These are phyloP conservation scores for Litchi chinensis DNA, from an alignment of 345 rosid genomes.

Conservation along the genomic window DNA sequence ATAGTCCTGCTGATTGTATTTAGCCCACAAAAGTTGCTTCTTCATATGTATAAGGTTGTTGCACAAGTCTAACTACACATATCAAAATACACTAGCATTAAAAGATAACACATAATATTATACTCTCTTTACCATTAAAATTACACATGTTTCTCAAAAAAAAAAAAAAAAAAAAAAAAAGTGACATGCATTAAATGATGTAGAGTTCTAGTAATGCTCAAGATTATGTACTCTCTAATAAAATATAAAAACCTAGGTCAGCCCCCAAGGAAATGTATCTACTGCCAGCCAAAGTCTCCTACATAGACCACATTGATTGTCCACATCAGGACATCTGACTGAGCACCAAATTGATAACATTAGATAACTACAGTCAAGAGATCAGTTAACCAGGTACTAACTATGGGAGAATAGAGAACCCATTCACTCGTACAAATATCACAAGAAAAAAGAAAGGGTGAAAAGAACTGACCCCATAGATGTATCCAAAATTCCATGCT, in stretches of 20 bases:
- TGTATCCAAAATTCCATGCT: slow-evolving; percentile 93
- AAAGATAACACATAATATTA: neutral
- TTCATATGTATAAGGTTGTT: neutral
- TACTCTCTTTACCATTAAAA: neutral
- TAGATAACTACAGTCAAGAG: neutral
- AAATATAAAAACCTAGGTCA: neutral
- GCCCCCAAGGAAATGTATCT: neutral
- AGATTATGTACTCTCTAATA: neutral
- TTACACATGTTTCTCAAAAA: neutral
- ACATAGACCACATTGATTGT: neutral
- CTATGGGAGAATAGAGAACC: neutral
- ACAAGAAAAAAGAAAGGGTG: neutral
- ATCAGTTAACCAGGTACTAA: neutral
- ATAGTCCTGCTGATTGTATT: neutral
- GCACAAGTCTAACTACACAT: neutral
- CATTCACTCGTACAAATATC: neutral
- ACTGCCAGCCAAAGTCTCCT: neutral
- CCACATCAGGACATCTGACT: neutral
- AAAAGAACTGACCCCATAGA: slow-evolving; percentile 83
- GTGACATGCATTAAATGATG: too few species aligned
- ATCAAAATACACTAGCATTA: neutral
- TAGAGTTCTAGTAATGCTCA: neutral
- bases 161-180: too few species aligned
- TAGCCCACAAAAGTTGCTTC: neutral
- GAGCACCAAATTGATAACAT: neutral